phyloP scores from a whole-genome alignment of 768 basidiomycete species.

The Tephrocybe sp. region DNA sequence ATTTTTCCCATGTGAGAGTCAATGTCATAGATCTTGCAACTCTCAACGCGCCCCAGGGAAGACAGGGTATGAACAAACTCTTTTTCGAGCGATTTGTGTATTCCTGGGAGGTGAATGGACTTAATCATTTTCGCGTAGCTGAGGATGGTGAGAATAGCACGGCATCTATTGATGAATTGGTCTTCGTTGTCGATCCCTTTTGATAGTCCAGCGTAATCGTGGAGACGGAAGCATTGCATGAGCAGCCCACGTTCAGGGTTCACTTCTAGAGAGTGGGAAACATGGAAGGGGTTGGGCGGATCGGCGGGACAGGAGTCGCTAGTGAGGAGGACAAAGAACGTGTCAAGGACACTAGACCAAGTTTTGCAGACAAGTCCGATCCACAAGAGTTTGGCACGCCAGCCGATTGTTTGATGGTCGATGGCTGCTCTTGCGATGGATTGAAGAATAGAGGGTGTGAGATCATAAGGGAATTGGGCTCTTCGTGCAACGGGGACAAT shows the following conservation, averaged over 20 bases:
- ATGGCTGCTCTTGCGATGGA: not conserved
- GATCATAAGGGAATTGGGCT: not conserved
- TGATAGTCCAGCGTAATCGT: constrained; percentile 1
- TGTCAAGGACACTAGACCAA: constrained; percentile 13
- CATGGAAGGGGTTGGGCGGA: not conserved
- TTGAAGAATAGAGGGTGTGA: not conserved
- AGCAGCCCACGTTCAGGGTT: constrained; percentile 12
- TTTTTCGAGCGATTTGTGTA: constrained; percentile 3
- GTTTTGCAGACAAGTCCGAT: constrained; percentile 11
- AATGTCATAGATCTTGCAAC: constrained; percentile 5
- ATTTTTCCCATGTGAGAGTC: constrained; percentile 7
- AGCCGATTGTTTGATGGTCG: not conserved
- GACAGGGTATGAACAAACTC: constrained; percentile 3
- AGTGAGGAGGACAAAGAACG: constrained; percentile 9
- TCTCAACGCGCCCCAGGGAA: not conserved
- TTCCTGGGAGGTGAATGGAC: constrained; percentile 2
- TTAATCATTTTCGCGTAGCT: constrained; percentile 4
- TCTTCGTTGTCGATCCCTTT: constrained; percentile 4
- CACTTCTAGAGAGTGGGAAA: constrained; percentile 7
- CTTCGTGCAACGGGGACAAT: constrained; percentile 1
- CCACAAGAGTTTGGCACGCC: constrained; percentile 9
- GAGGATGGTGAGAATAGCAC: constrained; percentile 7
- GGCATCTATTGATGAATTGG: constrained; percentile 4
- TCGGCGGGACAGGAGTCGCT: not conserved
- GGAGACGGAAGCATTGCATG: constrained; percentile 7